Evolutionary conservation across 768 basidiomycete genomes (phyloP).

Genomic region (Basidioascus undulatus): DNA sequence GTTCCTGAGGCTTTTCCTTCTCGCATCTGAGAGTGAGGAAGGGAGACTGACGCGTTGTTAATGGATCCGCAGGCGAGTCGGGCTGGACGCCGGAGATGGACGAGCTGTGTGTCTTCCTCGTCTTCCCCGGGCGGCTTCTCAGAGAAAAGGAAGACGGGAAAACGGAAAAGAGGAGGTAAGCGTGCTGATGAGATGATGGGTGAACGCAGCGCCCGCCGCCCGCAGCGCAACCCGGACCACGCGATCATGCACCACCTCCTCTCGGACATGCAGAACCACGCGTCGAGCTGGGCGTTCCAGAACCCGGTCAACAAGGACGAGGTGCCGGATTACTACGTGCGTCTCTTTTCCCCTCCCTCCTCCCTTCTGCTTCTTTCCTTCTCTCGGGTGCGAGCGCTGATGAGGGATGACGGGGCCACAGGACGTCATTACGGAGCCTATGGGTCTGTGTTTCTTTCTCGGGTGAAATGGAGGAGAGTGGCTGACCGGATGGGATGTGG

Average conservation of each 20-base stretch:
- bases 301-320: conserved; percentile 60
- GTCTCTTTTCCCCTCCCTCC: too few relatives aligned
- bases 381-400: not conserved
- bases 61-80: conserved; percentile 41
- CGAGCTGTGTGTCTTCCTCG: conserved; percentile 28
- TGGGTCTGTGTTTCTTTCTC: conserved; percentile 24
- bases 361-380: not conserved
- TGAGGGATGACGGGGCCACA: not conserved
- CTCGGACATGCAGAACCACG: conserved; percentile 49
- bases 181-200: too few relatives aligned
- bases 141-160: too few relatives aligned
- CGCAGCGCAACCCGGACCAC: conserved; percentile 28
- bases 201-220: conserved; percentile 19
- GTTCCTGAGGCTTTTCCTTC: conserved; percentile 16
- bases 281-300: conserved; percentile 69
- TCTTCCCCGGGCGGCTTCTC: not conserved
- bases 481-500: not conserved
- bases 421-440: conserved; percentile 55
- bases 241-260: conserved; percentile 55
- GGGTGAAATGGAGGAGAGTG: not conserved
- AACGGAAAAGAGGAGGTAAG: too few relatives aligned
- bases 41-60: conserved; percentile 6
- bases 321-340: conserved; percentile 60
- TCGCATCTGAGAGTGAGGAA: conserved; percentile 1
- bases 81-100: conserved; percentile 78